Evolutionary conservation across 2,329 filamentous ascomycete species (phyloP).

Genomic region (Calonectria honghensis): DNA sequence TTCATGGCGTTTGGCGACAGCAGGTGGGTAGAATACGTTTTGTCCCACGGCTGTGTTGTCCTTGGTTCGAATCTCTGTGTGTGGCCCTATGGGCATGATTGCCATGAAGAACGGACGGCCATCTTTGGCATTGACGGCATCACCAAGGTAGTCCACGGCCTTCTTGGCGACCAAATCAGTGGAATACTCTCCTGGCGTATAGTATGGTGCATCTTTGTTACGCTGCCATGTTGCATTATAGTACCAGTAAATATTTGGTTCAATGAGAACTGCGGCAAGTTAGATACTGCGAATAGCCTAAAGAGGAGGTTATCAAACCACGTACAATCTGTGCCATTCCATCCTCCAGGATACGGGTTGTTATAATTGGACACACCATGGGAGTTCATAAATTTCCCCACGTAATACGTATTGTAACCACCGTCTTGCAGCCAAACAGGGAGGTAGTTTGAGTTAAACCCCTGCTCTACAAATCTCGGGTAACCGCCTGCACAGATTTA

Average conservation of each 20-base stretch:
- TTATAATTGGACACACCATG: constrained; percentile 4
- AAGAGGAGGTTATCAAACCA: too few species aligned
- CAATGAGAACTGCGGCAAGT: not conserved
- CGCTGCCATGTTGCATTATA: constrained; percentile 20
- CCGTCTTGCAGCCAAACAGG: constrained; percentile 1
- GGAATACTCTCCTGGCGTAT: constrained; percentile 4
- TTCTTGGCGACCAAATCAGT: constrained; percentile 10
- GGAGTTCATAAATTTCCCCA: constrained; percentile 17
- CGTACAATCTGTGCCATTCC: constrained; percentile 13
- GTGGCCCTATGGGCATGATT: constrained; percentile 14
- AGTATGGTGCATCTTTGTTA: not conserved
- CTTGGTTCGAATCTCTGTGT: constrained; percentile 7
- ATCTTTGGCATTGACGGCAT: constrained; percentile 10
- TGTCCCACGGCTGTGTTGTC: not conserved
- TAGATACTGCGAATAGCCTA: not conserved
- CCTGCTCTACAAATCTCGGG: constrained; percentile 7
- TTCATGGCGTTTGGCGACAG: constrained; percentile 12
- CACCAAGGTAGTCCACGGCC: not conserved
- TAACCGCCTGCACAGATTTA: not conserved
- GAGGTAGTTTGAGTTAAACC: constrained; percentile 8
- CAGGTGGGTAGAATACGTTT: constrained; percentile 17
- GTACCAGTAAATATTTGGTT: constrained; percentile 10
- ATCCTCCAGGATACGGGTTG: not conserved
- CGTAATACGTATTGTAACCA: constrained; percentile 12
- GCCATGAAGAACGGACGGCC: constrained; percentile 16